Evolutionary conservation across 441 rosid species (phyloP).

Genomic region (Manihot esculenta): DNA sequence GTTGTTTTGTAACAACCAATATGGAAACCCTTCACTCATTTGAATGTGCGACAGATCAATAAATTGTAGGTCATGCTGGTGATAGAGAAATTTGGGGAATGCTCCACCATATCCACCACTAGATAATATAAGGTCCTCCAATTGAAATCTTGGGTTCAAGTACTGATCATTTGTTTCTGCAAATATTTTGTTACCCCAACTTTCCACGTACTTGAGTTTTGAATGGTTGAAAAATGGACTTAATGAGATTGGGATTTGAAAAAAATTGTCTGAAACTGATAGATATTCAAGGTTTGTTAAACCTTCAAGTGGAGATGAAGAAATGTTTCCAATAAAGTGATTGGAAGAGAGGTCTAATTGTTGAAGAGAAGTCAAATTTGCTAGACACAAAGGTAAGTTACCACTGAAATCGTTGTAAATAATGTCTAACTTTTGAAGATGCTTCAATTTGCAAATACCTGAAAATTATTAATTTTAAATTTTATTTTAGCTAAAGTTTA

Average conservation of each 20-base stretch:
- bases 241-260: constrained; percentile 24
- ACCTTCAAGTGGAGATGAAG: too few relatives aligned
- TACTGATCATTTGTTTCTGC: background rate
- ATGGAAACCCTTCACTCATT: constrained; percentile 24
- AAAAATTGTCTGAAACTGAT: constrained; percentile 5
- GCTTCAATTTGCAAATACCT: constrained; percentile 18
- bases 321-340: too few relatives aligned
- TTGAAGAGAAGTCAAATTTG: too few relatives aligned
- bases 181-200: too few relatives aligned
- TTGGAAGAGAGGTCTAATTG: too few relatives aligned
- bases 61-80: constrained; percentile 9
- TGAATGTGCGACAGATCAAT: constrained; percentile 14
- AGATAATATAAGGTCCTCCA: background rate
- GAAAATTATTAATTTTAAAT: background rate
- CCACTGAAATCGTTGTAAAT: constrained; percentile 13
- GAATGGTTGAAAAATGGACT: constrained; percentile 28
- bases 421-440: constrained; percentile 9
- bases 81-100: constrained; percentile 28
- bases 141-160: constrained; percentile 17
- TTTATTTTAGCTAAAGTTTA: too few relatives aligned
- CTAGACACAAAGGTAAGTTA: too few relatives aligned
- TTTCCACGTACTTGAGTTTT: constrained; percentile 10
- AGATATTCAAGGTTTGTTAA: background rate
- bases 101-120: background rate
- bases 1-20: constrained; percentile 9